These are phyloP conservation scores for Saccharomycopsis javanensis DNA, from an alignment of 805 yeast genomes.

Conservation along the genomic window DNA sequence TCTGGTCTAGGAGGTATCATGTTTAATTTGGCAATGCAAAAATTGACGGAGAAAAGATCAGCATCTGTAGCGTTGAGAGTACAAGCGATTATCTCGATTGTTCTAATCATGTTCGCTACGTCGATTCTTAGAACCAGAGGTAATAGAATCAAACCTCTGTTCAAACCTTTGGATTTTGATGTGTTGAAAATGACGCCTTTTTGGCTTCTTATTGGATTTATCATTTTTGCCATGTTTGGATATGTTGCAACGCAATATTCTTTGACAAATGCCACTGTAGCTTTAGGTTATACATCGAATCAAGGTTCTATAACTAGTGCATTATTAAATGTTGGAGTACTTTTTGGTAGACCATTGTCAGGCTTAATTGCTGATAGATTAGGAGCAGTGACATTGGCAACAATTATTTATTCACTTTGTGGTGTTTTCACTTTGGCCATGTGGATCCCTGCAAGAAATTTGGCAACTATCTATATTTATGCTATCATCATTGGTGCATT, in stretches of 20 bases:
- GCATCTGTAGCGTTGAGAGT: constrained; percentile 30
- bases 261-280: constrained; percentile 48
- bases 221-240: constrained; percentile 45
- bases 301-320: constrained; percentile 53
- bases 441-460: constrained; percentile 51
- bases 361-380: constrained; percentile 42
- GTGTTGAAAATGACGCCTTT: constrained; percentile 34
- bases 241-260: constrained; percentile 52
- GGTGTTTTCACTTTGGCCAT: constrained; percentile 36
- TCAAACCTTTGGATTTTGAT: constrained; percentile 32
- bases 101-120: constrained; percentile 28
- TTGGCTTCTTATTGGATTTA: constrained; percentile 33
- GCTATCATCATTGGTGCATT: constrained; percentile 43
- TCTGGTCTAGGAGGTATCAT: constrained; percentile 37
- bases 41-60: constrained; percentile 26
- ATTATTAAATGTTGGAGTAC: constrained; percentile 49
- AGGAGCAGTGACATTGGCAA: constrained; percentile 43
- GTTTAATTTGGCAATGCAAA: constrained; percentile 31
- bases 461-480: constrained; percentile 44
- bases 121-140: constrained; percentile 32
- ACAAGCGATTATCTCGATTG: constrained; percentile 31
- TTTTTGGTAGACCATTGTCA: constrained; percentile 45
- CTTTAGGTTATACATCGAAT: constrained; percentile 44
- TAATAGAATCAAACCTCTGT: constrained; percentile 28
- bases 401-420: constrained; percentile 31